phyloP scores from a whole-genome alignment of 2,329 filamentous ascomycete species.

The Ambrosiella cleistominuta region DNA sequence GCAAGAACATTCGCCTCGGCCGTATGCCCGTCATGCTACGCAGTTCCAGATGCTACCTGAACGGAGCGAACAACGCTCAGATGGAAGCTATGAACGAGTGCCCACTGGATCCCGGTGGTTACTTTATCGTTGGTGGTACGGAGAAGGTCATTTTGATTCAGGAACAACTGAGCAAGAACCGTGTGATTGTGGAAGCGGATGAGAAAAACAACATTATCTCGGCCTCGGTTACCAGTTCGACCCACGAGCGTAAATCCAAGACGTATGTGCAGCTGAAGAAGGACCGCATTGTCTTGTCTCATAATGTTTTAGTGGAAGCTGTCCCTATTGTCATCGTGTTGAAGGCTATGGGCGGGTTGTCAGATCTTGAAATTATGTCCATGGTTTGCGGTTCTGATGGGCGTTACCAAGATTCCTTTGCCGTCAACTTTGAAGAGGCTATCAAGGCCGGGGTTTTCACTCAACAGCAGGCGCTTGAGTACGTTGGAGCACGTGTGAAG shows the following conservation, averaged over 20 bases:
- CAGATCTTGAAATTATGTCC: slow-evolving; percentile 86
- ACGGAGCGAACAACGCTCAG: slow-evolving; percentile 64
- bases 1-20: slow-evolving; percentile 64
- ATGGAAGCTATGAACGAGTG: slow-evolving; percentile 94
- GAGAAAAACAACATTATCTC: slow-evolving; percentile 85
- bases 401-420: slow-evolving; percentile 84
- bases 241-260: slow-evolving; percentile 94
- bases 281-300: slow-evolving; percentile 70
- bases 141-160: slow-evolving; percentile 98
- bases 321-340: slow-evolving; percentile 89
- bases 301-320: slow-evolving; percentile 84
- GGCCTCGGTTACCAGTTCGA: slow-evolving; percentile 93
- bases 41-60: slow-evolving; percentile 80
- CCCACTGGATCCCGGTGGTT: slow-evolving; percentile 85
- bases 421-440: slow-evolving; percentile 87
- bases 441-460: slow-evolving; percentile 72
- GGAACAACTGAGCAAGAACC: slow-evolving; percentile 97
- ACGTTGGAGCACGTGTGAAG: slow-evolving; percentile 72
- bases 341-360: slow-evolving; percentile 83
- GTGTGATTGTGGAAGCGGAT: slow-evolving; percentile 89
- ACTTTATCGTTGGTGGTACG: slow-evolving; percentile 93
- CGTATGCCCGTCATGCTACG: slow-evolving; percentile 93
- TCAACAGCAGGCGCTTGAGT: slow-evolving; percentile 89
- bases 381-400: slow-evolving; percentile 77
- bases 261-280: slow-evolving; percentile 93